Evolutionary conservation across 163 green algal species (phyloP).

Genomic region (Prototheca stagnorum): DNA sequence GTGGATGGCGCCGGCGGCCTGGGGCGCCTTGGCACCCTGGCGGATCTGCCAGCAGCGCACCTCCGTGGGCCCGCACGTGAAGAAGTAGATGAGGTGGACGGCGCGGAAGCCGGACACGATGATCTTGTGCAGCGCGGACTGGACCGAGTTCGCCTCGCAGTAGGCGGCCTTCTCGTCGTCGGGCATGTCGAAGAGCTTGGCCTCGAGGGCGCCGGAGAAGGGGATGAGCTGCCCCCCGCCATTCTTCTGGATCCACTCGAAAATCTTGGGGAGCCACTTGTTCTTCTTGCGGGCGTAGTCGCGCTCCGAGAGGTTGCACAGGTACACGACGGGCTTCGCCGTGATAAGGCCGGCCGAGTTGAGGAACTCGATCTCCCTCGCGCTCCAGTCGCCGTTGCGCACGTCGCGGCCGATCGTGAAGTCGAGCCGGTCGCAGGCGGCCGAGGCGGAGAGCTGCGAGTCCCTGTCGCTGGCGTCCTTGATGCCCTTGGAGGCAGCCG

Average conservation of each 20-base stretch:
- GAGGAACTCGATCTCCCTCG: conserved; percentile 68
- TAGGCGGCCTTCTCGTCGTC: conserved; percentile 56
- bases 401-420: conserved; percentile 54
- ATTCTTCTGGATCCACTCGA: conserved; percentile 29
- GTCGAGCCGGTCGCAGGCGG: too few relatives aligned
- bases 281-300: conserved; percentile 83
- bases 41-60: conserved; percentile 92
- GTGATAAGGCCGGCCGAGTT: conserved; percentile 71
- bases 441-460: too few relatives aligned
- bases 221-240: conserved; percentile 80
- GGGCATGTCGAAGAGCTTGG: conserved; percentile 60
- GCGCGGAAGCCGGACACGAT: conserved; percentile 79
- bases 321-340: conserved; percentile 80
- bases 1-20: conserved; percentile 73
- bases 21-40: conserved; percentile 69
- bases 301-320: conserved; percentile 85
- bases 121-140: conserved; percentile 78
- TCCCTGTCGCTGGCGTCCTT: too few relatives aligned
- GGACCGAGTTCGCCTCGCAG: conserved; percentile 48
- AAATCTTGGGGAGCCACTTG: conserved; percentile 66
- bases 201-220: conserved; percentile 54
- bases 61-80: conserved; percentile 89
- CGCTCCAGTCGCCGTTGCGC: conserved; percentile 71
- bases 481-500: too few relatives aligned
- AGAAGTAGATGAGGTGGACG: conserved; percentile 98